Evolutionary conservation across 1,284 basidiomycete species (phyloP).

Genomic region (Flammula alnicola): DNA sequence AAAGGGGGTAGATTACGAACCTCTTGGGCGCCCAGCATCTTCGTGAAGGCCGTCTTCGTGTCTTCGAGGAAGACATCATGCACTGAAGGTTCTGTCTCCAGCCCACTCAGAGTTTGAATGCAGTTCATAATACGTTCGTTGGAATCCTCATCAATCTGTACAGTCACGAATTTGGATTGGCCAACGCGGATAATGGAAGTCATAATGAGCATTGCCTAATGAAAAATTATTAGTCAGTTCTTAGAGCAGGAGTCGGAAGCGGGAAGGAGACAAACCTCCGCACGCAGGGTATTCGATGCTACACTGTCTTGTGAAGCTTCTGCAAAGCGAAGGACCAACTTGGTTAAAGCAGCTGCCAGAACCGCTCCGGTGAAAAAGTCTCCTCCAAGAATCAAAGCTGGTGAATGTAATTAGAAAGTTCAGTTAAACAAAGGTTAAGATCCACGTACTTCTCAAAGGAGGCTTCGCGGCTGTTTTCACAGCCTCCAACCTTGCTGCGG

Average conservation of each 20-base stretch:
- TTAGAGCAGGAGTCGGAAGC: too few relatives aligned
- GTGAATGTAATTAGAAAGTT: slow-evolving; percentile 9
- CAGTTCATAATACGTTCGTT: slow-evolving; percentile 97
- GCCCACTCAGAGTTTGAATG: slow-evolving; percentile 88
- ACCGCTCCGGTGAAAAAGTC: slow-evolving; percentile 98
- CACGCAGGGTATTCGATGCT: slow-evolving; percentile 77
- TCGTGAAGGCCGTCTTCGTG: slow-evolving; percentile 91
- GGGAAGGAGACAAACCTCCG: slow-evolving; percentile 64
- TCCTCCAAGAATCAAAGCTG: slow-evolving; percentile 89
- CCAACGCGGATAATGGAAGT: slow-evolving; percentile 95
- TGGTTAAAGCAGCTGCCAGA: slow-evolving; percentile 87
- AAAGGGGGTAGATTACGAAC: slow-evolving; percentile 41
- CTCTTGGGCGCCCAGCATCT: slow-evolving; percentile 94
- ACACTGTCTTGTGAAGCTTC: slow-evolving; percentile 62
- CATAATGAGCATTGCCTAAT: slow-evolving; percentile 97
- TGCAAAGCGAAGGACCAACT: slow-evolving; percentile 86
- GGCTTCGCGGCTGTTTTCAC: slow-evolving; percentile 90
- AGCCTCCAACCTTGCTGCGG: slow-evolving; percentile 73
- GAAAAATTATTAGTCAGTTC: neutral
- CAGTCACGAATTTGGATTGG: slow-evolving; percentile 93
- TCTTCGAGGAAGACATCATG: slow-evolving; percentile 92
- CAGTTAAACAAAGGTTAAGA: slow-evolving; percentile 1
- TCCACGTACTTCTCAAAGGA: slow-evolving; percentile 76
- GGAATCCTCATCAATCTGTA: slow-evolving; percentile 97
- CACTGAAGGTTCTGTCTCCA: slow-evolving; percentile 65